Evolutionary conservation across 176 grass and related monocot genomes (phyloP).

Genomic region (Tillandsia fasciculata): DNA sequence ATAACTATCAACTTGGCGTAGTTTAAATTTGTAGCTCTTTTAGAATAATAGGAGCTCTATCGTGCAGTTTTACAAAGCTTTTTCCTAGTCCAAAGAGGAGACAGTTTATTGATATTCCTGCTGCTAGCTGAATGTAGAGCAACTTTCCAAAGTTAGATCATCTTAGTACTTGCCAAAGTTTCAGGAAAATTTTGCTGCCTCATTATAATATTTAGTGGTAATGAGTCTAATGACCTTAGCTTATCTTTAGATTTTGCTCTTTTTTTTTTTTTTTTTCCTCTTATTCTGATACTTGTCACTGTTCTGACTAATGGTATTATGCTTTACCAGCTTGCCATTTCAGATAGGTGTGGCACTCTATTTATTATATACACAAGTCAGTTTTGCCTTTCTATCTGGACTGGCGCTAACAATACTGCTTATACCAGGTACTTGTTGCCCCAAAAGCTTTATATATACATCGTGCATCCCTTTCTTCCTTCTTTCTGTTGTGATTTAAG

Average conservation of each 20-base stretch:
- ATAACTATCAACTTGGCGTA: not conserved
- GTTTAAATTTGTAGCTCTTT: not conserved
- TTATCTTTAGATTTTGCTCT: too few relatives aligned
- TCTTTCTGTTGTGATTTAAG: not conserved
- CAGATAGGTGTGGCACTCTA: slow-evolving; percentile 92
- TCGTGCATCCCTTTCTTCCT: not conserved
- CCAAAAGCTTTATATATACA: not conserved
- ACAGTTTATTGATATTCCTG: not conserved
- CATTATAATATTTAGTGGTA: too few relatives aligned
- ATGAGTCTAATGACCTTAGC: too few relatives aligned
- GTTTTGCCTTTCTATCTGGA: slow-evolving; percentile 90
- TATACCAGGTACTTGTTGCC: slow-evolving; percentile 67
- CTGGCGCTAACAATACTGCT: slow-evolving; percentile 82
- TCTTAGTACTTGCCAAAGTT: too few relatives aligned
- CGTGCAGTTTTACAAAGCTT: not conserved
- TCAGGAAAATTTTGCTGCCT: too few relatives aligned
- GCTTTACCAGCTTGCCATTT: slow-evolving; percentile 59
- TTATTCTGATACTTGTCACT: slow-evolving; percentile 9
- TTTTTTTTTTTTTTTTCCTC: not conserved
- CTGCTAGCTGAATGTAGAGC: too few relatives aligned
- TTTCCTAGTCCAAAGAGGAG: not conserved
- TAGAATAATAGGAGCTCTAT: not conserved
- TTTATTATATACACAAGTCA: slow-evolving; percentile 90
- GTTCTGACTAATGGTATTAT: not conserved
- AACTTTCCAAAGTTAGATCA: too few relatives aligned